phyloP scores from a whole-genome alignment of 768 basidiomycete species.

The Phylloporus arenicola region DNA sequence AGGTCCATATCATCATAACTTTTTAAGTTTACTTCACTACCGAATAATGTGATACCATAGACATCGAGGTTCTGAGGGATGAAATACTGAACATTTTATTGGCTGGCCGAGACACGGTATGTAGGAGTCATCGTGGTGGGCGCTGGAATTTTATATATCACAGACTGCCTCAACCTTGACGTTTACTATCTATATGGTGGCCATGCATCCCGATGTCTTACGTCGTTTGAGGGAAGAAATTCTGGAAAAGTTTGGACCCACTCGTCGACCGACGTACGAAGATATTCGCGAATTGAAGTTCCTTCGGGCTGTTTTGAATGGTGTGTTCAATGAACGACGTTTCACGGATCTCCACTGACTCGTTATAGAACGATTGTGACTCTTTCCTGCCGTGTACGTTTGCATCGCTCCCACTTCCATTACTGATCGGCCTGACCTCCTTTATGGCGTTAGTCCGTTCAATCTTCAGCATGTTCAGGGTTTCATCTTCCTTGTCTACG shows the following conservation, averaged over 20 bases:
- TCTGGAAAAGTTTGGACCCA: constrained; percentile 32
- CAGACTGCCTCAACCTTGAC: constrained; percentile 43
- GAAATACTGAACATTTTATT: constrained; percentile 41
- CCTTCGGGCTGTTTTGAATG: constrained; percentile 41
- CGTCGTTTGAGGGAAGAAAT: constrained; percentile 40
- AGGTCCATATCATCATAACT: constrained; percentile 21
- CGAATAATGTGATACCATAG: constrained; percentile 8
- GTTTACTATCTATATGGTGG: constrained; percentile 41
- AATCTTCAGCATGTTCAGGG: constrained; percentile 25
- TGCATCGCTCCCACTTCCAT: neutral
- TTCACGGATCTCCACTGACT: neutral
- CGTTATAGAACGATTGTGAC: constrained; percentile 27
- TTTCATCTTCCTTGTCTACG: neutral
- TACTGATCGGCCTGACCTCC: neutral
- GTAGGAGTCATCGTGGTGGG: neutral
- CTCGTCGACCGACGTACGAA: constrained; percentile 35
- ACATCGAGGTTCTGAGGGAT: constrained; percentile 34
- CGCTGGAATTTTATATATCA: neutral
- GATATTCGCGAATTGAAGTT: constrained; percentile 41
- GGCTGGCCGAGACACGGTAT: constrained; percentile 42
- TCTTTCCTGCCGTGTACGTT: constrained; percentile 31
- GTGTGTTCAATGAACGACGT: constrained; percentile 16
- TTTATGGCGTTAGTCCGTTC: constrained; percentile 24
- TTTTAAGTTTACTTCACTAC: neutral
- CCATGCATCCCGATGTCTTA: constrained; percentile 41